Percentiles rank a stretch among this genome's conserved stretches.
phyloP scores from a whole-genome alignment of 208 protist species.

The Porcisia hertigi region DNA sequence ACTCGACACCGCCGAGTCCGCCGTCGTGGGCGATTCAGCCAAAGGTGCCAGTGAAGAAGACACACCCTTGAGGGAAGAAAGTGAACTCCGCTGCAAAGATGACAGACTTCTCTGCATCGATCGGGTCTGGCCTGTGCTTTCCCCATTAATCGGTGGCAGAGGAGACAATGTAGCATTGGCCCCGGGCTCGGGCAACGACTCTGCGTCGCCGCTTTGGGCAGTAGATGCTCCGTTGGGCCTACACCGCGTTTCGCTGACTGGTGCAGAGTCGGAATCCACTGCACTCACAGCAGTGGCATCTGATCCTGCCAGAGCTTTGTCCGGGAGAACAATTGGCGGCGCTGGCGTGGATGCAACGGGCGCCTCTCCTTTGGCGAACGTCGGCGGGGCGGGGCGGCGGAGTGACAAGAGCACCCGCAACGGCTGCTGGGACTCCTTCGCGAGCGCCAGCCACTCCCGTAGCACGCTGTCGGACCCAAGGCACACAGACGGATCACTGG shows the following conservation, averaged over 20 bases:
- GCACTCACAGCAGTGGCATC: conserved; percentile 1
- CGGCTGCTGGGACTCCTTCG: conserved; percentile 42
- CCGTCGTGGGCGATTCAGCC: background rate
- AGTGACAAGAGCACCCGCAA: conserved; percentile 19
- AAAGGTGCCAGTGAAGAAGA: background rate
- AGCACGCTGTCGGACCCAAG: conserved; percentile 34
- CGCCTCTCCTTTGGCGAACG: background rate
- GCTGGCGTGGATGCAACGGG: conserved; percentile 1
- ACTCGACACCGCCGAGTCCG: background rate
- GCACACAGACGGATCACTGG: conserved; percentile 22
- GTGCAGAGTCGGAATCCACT: background rate
- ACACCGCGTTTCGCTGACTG: background rate
- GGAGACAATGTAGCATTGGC: background rate
- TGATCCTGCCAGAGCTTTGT: background rate
- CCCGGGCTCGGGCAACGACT: background rate
- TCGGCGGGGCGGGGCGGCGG: conserved; percentile 6
- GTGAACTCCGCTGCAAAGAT: background rate
- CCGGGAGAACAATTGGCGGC: background rate
- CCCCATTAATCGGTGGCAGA: background rate
- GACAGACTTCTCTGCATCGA: background rate
- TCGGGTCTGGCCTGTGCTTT: background rate
- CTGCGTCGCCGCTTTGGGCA: background rate
- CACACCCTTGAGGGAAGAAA: background rate
- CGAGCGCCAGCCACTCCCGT: conserved; percentile 48
- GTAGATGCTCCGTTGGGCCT: background rate